These are phyloP conservation scores for Pyrus betulifolia DNA, from an alignment of 306 rosid species.

Conservation along the genomic window DNA sequence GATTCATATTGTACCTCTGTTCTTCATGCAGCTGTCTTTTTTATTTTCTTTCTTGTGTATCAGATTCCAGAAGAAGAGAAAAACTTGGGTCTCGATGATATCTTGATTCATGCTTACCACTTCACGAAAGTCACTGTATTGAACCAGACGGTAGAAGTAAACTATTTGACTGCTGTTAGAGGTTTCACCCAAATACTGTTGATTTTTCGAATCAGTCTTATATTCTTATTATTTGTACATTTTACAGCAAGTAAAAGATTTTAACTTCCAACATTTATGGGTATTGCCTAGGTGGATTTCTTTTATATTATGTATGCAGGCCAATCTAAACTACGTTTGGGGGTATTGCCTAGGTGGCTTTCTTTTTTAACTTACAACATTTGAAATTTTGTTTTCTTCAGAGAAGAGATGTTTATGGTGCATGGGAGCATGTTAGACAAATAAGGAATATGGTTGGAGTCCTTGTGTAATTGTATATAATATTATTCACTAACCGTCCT, in stretches of 20 bases:
- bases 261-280: too few species aligned
- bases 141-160: conserved; percentile 44
- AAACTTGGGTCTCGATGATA: conserved; percentile 57
- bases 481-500: too few species aligned
- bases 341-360: neutral
- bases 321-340: too few species aligned
- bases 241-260: too few species aligned
- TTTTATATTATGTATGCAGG: too few species aligned
- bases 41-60: neutral
- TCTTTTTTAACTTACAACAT: neutral
- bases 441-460: too few species aligned
- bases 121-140: conserved; percentile 60
- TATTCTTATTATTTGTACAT: too few species aligned
- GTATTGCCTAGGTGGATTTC: too few species aligned
- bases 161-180: neutral
- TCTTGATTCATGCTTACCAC: conserved; percentile 86
- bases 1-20: neutral
- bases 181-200: neutral
- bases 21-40: conserved; percentile 1
- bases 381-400: conserved; percentile 14
- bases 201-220: neutral
- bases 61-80: conserved; percentile 88
- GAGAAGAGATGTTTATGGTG: conserved; percentile 88
- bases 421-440: too few species aligned
- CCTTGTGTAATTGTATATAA: too few species aligned